Conservation (phyloP, 306 rosid genomes). For the Vicia faba region DNA sequence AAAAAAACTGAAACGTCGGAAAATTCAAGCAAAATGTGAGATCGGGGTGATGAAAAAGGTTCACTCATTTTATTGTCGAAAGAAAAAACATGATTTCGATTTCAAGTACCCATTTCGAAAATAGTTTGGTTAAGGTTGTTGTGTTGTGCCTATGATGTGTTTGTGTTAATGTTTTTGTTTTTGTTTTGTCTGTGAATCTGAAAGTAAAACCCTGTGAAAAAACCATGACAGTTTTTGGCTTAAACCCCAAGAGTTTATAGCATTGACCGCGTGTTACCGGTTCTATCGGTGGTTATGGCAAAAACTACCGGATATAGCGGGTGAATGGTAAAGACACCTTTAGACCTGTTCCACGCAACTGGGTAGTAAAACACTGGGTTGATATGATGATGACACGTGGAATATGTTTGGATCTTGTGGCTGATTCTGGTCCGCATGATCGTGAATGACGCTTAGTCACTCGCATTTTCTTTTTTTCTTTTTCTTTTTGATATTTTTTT, state of each 20-base stretch:
- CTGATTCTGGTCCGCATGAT: constrained; percentile 59
- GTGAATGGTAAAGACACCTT: constrained; percentile 50
- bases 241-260: constrained; percentile 83
- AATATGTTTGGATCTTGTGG: constrained; percentile 33
- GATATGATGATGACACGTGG: constrained; percentile 57
- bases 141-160: constrained; percentile 6
- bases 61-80: constrained; percentile 36
- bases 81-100: constrained; percentile 30
- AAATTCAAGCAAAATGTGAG: constrained; percentile 50
- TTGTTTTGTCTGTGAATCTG: not conserved
- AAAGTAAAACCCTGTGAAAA: constrained; percentile 78
- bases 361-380: constrained; percentile 46
- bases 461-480: not conserved
- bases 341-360: constrained; percentile 76
- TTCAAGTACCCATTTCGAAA: constrained; percentile 41
- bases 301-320: constrained; percentile 52
- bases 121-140: constrained; percentile 21
- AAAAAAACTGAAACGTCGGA: constrained; percentile 42
- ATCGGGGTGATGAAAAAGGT: constrained; percentile 36
- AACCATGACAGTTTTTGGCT: constrained; percentile 55
- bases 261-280: constrained; percentile 71
- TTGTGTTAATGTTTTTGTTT: not conserved
- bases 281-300: constrained; percentile 49
- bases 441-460: constrained; percentile 76
- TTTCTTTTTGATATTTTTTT: not conserved